Evolutionary conservation across 108 stramenopile genomes (phyloP), one percentile per base, ranked within the genome.

Genomic region (Fistulifera pelliculosa): DNA sequence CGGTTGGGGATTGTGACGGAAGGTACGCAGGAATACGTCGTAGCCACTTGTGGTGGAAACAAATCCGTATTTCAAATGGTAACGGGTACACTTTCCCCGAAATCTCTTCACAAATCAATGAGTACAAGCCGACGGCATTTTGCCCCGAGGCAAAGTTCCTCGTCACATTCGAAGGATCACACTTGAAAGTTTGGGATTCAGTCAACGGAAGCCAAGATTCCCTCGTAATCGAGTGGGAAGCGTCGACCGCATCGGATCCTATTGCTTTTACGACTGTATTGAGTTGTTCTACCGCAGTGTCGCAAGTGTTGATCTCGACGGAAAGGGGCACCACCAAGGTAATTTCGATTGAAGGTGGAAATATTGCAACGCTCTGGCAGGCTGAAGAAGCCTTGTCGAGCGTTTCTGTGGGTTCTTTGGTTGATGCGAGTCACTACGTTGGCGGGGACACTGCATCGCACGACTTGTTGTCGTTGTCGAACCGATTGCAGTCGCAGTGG

Each of bases 371-470:
- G 31, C 57, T 58, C 8, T 92, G 90, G 90, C 73, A 77, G 13
- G 52, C 74, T 1, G 86, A 92, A 51, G 90, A 92, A 55, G 85
- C 79, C 14, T 52, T 92, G 44, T 65, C 72, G 1, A 68, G 65
- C 24, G 27, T 85, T 10, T 66, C 81, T 2, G 75, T 78, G 7
- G 85, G 66, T 14, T 42, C 85, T 24, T 68, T 92, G 42, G 56
- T 92, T 28, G 90, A 92, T 66, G 83, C 82, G 28, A 83, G 80
- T 31, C 84, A 85, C 60, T 53, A 60, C 21, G 54, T 53, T 43
- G 80, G 71, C 8, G 31, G 31, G 52, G 64, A 68, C 15, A 76
- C 75, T 24, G 69, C 74, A 53, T 62, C 66, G 48, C 66, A 70
- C 25, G 68, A 76, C 43, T 52, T 87, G 45, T 66, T 90, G 0